Conservation (phyloP, 192 early-diverging fungal species). For the Coemansia sp. region DNA sequence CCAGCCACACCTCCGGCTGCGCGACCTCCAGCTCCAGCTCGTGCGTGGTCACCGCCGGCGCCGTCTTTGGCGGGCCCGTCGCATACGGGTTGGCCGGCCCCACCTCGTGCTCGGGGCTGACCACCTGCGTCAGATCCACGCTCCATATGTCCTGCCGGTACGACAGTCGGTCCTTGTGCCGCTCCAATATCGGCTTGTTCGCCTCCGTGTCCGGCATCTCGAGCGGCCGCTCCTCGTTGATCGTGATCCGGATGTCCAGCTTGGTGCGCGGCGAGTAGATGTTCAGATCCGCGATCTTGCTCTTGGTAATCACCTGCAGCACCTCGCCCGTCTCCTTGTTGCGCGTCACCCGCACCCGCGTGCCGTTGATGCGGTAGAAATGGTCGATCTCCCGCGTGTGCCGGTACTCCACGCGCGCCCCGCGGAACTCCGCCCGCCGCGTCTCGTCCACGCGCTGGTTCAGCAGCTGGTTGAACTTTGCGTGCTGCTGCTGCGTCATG, state of each 20-base stretch:
- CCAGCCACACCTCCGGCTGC: conserved; percentile 50
- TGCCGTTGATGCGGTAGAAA: conserved; percentile 53
- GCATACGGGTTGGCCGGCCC: conserved; percentile 44
- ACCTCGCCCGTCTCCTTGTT: conserved; percentile 61
- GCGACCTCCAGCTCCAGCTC: conserved; percentile 85
- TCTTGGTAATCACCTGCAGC: conserved; percentile 64
- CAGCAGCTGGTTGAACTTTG: conserved; percentile 74
- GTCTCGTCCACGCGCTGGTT: conserved; percentile 67
- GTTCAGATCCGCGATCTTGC: conserved; percentile 78
- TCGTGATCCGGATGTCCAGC: conserved; percentile 83
- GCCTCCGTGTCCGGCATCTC: conserved; percentile 46
- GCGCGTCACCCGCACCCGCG: conserved; percentile 60
- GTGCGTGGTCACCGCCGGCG: conserved; percentile 58
- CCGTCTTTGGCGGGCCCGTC: conserved; percentile 32
- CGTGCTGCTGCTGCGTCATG: conserved; percentile 85
- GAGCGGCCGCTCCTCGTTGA: conserved; percentile 65
- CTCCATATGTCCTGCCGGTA: conserved; percentile 79
- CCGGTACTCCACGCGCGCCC: conserved; percentile 60
- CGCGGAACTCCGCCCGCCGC: conserved; percentile 46
- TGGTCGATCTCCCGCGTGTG: conserved; percentile 72
- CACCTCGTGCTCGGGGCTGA: conserved; percentile 42
- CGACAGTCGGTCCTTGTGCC: conserved; percentile 84
- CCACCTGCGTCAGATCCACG: conserved; percentile 86
- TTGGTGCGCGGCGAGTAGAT: conserved; percentile 73
- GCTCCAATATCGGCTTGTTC: conserved; percentile 53